Conservation (phyloP, 345 rosid species). For the Eucalyptus regnans region DNA sequence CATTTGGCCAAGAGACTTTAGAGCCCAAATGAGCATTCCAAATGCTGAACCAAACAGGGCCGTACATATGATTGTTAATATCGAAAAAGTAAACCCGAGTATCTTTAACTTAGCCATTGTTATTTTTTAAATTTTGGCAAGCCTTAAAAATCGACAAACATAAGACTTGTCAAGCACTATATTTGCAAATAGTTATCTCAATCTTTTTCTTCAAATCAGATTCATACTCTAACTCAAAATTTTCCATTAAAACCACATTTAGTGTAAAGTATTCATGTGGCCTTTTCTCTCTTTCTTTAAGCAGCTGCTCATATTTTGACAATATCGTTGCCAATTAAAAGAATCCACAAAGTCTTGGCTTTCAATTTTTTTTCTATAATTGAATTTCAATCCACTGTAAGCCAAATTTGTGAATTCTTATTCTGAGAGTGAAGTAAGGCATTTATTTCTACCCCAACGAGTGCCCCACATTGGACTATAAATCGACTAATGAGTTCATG, state of each 20-base stretch:
- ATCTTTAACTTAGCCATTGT: not conserved
- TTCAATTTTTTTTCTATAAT: not conserved
- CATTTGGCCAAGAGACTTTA: no score
- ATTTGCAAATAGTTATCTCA: not conserved
- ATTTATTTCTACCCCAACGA: not conserved
- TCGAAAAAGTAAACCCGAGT: not conserved
- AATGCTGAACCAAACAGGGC: no score
- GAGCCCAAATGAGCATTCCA: no score
- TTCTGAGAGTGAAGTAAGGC: not conserved
- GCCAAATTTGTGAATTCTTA: not conserved
- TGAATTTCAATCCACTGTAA: not conserved
- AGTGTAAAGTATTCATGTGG: not conserved
- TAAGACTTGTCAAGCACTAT: not conserved
- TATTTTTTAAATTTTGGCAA: not conserved
- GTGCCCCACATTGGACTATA: not conserved
- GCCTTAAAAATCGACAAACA: not conserved
- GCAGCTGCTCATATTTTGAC: not conserved
- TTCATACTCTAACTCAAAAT: not conserved
- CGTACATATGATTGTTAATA: not conserved
- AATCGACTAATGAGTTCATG: not conserved
- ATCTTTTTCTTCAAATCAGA: not conserved
- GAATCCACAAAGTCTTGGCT: not conserved
- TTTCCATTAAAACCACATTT: not conserved
- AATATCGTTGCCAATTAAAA: not conserved
- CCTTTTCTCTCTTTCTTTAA: not conserved